Base-by-base conservation (phyloP, 2,329 filamentous ascomycete genomes). In the Lizonia empirigonia region DNA sequence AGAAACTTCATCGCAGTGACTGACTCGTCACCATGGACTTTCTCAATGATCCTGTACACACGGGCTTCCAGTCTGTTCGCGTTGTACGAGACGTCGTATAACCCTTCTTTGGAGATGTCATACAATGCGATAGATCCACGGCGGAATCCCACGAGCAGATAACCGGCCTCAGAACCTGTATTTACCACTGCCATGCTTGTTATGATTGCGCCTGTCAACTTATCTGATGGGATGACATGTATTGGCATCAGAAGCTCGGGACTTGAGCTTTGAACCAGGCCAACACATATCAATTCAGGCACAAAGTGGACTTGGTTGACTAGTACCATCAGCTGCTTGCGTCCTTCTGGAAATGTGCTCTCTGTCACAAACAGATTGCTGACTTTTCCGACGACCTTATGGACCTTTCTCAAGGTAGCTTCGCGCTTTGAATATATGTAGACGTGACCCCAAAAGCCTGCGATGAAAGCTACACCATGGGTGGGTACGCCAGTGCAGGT, bases 1-100 rank as follows among this genome's bases (percentile, higher is more conserved):
- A 59, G 4, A 67, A 69, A 76, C 15, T 46, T 38, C 9, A 96
- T 82, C 29, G 81, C 80, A 2, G 89, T 93, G 34, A 96, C 83
- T 7, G 88, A 82, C 63, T 95, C 81, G 34, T 74, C 73, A 7
- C 75, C 76, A 59, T 86, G 83, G 4, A 65, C 64, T 37, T 59
- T 50, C 7, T 60, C 55, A 23, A 72, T 55, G 29, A 64, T 41
- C 10, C 39, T 53, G 7, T 57, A 33, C 15, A 65, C 38, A 10
- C 44, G 53, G 9, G 59, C 60, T 18, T 45, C 36, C 5, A 13
- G 13, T n/a, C 24, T 6, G 2, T 27, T 13, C 7, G 7, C 36
- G 3, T 35, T n/a, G 8, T 44, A 41, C n/a, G 37, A 70, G 32
- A 65, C 53, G 47, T 63, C 34, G 56, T 82, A 83, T 2, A 82